Evolutionary conservation across 495 filamentous ascomycete genomes (phyloP).

Genomic region (Clavariopsis aquatica): DNA sequence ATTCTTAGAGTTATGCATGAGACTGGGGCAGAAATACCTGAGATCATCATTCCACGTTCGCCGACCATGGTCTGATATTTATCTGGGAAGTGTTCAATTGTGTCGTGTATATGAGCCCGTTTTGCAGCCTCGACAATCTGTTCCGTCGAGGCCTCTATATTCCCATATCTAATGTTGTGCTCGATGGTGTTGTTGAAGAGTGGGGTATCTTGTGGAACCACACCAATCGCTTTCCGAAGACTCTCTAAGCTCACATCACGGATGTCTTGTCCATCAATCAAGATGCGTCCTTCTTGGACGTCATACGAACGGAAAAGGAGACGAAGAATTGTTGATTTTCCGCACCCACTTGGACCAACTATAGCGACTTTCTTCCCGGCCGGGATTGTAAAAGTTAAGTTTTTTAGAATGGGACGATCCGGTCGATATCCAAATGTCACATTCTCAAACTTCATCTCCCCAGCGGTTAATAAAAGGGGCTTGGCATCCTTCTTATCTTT

Average conservation of each 20-base stretch:
- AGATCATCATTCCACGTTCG: constrained; percentile 97
- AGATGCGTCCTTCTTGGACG: constrained; percentile 79
- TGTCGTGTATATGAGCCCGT: constrained; percentile 81
- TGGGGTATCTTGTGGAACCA: constrained; percentile 96
- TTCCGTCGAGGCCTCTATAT: constrained; percentile 72
- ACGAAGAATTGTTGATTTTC: constrained; percentile 89
- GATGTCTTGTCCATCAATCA: constrained; percentile 92
- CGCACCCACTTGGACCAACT: constrained; percentile 92
- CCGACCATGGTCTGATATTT: constrained; percentile 92
- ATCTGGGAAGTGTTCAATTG: constrained; percentile 73
- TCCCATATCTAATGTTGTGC: constrained; percentile 95
- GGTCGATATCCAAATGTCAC: constrained; percentile 91
- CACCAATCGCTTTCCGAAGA: constrained; percentile 82
- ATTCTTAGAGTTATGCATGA: no score
- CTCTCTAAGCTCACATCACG: constrained; percentile 79
- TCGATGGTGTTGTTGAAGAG: constrained; percentile 94
- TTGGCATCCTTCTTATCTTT: constrained; percentile 73
- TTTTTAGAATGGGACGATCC: constrained; percentile 82
- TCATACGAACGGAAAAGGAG: constrained; percentile 95
- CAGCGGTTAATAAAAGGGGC: constrained; percentile 69
- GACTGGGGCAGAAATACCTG: constrained; percentile 47
- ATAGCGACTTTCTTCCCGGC: constrained; percentile 94
- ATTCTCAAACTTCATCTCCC: constrained; percentile 91
- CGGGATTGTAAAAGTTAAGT: constrained; percentile 84
- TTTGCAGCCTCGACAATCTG: constrained; percentile 74